Evolutionary conservation across 306 rosid genomes (phyloP), one percentile per base, ranked within the genome.

Genomic region (Glycine soja): DNA sequence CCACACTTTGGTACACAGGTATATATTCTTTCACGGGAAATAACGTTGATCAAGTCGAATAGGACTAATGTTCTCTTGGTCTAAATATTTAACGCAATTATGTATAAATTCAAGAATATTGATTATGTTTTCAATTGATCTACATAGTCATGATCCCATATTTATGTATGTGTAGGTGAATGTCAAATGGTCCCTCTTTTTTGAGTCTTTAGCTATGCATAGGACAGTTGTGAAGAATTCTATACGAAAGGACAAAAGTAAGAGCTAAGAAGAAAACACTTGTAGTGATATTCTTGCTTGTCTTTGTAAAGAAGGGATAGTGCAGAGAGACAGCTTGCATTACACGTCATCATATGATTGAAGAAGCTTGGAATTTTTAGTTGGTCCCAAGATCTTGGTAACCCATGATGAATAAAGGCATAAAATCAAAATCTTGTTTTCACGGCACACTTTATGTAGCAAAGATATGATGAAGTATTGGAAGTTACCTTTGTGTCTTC

Each of bases 341-440:
- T 62, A 65, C 4, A 38, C 12, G 46, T 34, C 45, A 47, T n/a
- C 8, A 72, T 66, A 76, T 51, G 52, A 77, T 64, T 71, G 64
- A 43, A 53, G 72, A 42, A 76, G 83, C 34, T 50, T 79, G 59
- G 76, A 85, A 78, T 75, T 81, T 56, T 70, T 24, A 79, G 87
- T 66, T 82, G 89, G 88, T 87, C 90, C 89, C 87, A 63, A 80
- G 58, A 77, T 24, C 75, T 68, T 77, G 16, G 83, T 32, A 81
- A 24, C 40, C 15, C 40, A 65, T 45, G 38, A 46, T 62, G 15
- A 54, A 46, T 62, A 24, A 84, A 75, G 70, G 62, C 63, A 48
- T 40, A 67, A 75, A 76, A 38, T 45, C 76, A 62, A 15, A 45
- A 43, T 62, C 76, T 51, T 40, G 77, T 84, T 68, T 59, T 42